phyloP scores from a whole-genome alignment of 169 alveolate genomes.

The Cryptosporidium meleagridis region DNA sequence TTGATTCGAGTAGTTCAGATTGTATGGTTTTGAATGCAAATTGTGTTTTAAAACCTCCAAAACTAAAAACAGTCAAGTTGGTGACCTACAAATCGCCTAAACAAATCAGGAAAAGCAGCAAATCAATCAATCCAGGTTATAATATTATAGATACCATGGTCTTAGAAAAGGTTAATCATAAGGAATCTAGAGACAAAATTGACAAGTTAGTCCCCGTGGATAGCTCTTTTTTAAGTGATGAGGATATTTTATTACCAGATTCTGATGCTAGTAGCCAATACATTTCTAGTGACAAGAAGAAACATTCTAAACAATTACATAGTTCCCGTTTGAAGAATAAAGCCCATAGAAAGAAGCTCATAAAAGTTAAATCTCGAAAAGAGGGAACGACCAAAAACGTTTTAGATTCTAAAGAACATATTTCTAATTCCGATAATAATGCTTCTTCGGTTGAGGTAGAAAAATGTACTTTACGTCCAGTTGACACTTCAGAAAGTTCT shows the following conservation, averaged over 20 bases:
- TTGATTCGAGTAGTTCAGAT: too few species aligned
- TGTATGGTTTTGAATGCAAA: too few species aligned
- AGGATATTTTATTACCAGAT: background rate
- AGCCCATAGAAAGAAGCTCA: background rate
- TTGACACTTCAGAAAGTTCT: background rate
- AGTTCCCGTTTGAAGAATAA: background rate
- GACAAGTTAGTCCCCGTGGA: background rate
- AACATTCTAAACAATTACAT: background rate
- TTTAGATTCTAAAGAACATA: background rate
- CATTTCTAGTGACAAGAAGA: background rate
- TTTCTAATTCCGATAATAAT: background rate
- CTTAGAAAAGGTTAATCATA: background rate
- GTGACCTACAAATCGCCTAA: background rate
- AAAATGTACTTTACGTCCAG: background rate
- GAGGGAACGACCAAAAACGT: background rate
- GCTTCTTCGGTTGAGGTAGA: background rate
- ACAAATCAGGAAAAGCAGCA: background rate
- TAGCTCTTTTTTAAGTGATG: background rate
- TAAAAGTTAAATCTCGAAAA: background rate
- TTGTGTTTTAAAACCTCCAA: too few species aligned
- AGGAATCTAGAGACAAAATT: background rate
- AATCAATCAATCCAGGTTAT: background rate
- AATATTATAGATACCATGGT: background rate
- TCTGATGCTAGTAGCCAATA: background rate
- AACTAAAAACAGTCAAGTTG: too few species aligned